Evolutionary conservation across 2,329 filamentous ascomycete genomes (phyloP).

Genomic region (Neofusicoccum sp.): DNA sequence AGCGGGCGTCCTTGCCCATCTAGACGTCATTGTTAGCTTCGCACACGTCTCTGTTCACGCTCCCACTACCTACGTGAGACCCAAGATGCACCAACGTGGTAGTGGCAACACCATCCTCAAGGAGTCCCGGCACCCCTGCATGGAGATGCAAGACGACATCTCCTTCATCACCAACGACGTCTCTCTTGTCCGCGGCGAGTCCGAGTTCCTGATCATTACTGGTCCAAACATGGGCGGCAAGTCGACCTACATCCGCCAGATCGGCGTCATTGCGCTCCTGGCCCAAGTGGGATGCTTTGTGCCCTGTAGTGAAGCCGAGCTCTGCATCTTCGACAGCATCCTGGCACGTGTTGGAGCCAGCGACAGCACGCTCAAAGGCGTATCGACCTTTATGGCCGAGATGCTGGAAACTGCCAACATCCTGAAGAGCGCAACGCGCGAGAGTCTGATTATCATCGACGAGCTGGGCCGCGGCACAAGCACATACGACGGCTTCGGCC

Average conservation of each 20-base stretch:
- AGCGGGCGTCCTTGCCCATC: conserved; percentile 83
- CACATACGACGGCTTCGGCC: conserved; percentile 96
- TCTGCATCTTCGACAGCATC: conserved; percentile 96
- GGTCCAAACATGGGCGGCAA: conserved; percentile 99
- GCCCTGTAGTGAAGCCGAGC: conserved; percentile 83
- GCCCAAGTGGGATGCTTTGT: conserved; percentile 97
- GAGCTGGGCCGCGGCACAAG: conserved; percentile 95
- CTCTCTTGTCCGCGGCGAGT: conserved; percentile 72
- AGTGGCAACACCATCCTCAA: conserved; percentile 86
- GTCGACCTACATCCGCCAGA: conserved; percentile 96
- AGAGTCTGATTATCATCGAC: conserved; percentile 98
- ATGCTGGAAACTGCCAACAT: conserved; percentile 99
- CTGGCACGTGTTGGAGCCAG: conserved; percentile 93
- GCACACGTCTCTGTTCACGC: conserved; percentile 93
- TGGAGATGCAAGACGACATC: conserved; percentile 98
- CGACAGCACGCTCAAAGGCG: conserved; percentile 95
- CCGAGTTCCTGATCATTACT: conserved; percentile 94
- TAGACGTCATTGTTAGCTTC: conserved; percentile 93
- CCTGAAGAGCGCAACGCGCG: conserved; percentile 90
- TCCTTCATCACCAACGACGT: conserved; percentile 99
- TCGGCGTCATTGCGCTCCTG: conserved; percentile 95
- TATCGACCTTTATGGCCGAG: conserved; percentile 99
- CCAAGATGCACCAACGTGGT: conserved; percentile 86
- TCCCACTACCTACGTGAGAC: conserved; percentile 86
- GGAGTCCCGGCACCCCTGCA: conserved; percentile 92